A percentile compares a stretch with the other conserved stretches of the same genome.
Conservation (phyloP, 176 grass and related monocot species). For the Phoenix dactylifera region DNA sequence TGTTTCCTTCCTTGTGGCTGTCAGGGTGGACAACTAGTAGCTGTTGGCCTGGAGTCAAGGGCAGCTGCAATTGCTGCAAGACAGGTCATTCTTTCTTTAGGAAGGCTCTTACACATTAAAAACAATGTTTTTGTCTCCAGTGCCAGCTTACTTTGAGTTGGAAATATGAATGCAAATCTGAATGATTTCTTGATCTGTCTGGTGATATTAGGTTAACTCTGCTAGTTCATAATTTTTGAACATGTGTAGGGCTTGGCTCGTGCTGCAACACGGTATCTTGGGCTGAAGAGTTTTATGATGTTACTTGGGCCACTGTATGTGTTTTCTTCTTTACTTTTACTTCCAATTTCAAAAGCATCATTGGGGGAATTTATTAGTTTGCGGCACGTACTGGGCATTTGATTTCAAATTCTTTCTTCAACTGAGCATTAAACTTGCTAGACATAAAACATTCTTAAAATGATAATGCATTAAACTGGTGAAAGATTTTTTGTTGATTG, state of each 20-base stretch:
- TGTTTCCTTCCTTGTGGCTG: background rate
- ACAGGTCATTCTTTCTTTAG: conserved; percentile 45
- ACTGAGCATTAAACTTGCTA: too few species aligned
- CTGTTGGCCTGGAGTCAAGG: conserved; percentile 64
- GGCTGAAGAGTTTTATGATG: conserved; percentile 73
- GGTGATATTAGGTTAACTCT: too few species aligned
- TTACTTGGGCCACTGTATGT: conserved; percentile 82
- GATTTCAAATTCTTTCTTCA: too few species aligned
- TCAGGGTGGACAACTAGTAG: conserved; percentile 77
- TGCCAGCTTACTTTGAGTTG: background rate
- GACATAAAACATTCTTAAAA: too few species aligned
- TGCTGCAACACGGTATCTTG: conserved; percentile 66
- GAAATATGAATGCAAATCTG: conserved; percentile 2
- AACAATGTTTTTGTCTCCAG: too few species aligned
- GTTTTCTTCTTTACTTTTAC: conserved; percentile 7
- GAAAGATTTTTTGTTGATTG: too few species aligned
- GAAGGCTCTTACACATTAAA: conserved; percentile 8
- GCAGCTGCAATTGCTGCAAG: conserved; percentile 68
- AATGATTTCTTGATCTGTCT: too few species aligned
- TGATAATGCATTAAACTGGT: too few species aligned
- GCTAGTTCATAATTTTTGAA: too few species aligned
- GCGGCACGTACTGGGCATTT: too few species aligned
- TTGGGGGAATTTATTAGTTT: too few species aligned
- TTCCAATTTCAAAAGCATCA: too few species aligned
- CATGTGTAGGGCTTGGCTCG: conserved; percentile 41